Evolutionary conservation across 2,329 filamentous ascomycete genomes (phyloP).

Genomic region (Monilinia fructicola): DNA sequence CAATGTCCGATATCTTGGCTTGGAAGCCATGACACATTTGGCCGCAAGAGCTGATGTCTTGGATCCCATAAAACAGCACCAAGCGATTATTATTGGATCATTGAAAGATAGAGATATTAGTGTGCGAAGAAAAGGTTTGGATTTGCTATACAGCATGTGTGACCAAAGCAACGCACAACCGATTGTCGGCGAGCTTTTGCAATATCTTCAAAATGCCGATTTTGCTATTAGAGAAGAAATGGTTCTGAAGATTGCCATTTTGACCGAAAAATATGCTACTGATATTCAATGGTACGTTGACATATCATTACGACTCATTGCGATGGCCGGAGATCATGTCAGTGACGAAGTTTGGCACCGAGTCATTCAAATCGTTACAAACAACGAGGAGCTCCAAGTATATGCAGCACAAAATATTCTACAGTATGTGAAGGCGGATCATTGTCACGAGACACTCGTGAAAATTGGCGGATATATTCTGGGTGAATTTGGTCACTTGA

Average conservation of each 20-base stretch:
- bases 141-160: slow-evolving; percentile 99
- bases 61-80: slow-evolving; percentile 96
- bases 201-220: slow-evolving; percentile 93
- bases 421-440: slow-evolving; percentile 86
- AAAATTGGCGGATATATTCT: slow-evolving; percentile 97
- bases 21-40: slow-evolving; percentile 98
- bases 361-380: slow-evolving; percentile 97
- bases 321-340: slow-evolving; percentile 96
- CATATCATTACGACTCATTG: slow-evolving; percentile 89
- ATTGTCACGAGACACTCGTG: slow-evolving; percentile 94
- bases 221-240: slow-evolving; percentile 98
- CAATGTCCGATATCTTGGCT: slow-evolving; percentile 90
- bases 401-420: slow-evolving; percentile 94
- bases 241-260: slow-evolving; percentile 97
- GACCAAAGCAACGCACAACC: slow-evolving; percentile 90
- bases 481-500: slow-evolving; percentile 94
- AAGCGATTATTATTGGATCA: slow-evolving; percentile 92
- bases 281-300: slow-evolving; percentile 99
- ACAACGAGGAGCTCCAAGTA: slow-evolving; percentile 96
- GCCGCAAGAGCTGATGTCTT: slow-evolving; percentile 90
- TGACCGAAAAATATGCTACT: slow-evolving; percentile 97
- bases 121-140: slow-evolving; percentile 90
- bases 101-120: slow-evolving; percentile 95
- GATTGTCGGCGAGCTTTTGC: slow-evolving; percentile 89
- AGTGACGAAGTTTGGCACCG: slow-evolving; percentile 99